Evolutionary conservation across 768 basidiomycete genomes (phyloP).

Genomic region (Boletellus emodensis): DNA sequence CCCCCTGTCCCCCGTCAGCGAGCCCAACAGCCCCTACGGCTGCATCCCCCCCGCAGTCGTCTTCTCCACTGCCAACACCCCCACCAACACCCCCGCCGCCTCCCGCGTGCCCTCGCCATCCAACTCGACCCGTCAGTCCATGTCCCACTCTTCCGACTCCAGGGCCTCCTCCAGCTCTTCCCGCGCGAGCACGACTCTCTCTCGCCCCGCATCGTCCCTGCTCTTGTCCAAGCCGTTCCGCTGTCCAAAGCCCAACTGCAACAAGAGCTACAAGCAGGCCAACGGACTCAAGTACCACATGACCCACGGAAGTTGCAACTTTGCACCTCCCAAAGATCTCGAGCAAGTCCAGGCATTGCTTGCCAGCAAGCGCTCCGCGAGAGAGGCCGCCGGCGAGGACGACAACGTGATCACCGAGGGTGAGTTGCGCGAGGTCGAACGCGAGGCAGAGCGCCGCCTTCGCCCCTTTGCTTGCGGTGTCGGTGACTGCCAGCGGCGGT

Average conservation of each 20-base stretch:
- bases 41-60: conserved; percentile 68
- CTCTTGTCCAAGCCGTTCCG: conserved; percentile 81
- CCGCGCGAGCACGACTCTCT: conserved; percentile 44
- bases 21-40: conserved; percentile 33
- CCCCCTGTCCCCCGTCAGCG: conserved; percentile 27
- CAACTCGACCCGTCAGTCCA: conserved; percentile 18
- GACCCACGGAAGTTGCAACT: conserved; percentile 90
- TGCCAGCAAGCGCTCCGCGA: conserved; percentile 40
- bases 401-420: conserved; percentile 48
- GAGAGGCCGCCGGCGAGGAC: conserved; percentile 41
- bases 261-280: conserved; percentile 94
- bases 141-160: conserved; percentile 16
- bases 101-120: conserved; percentile 40
- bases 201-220: conserved; percentile 53
- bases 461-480: conserved; percentile 89
- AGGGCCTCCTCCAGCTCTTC: conserved; percentile 26
- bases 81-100: conserved; percentile 44
- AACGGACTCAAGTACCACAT: conserved; percentile 95
- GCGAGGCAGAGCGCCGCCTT: conserved; percentile 78
- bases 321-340: conserved; percentile 82
- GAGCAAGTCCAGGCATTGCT: conserved; percentile 73
- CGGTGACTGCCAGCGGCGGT: conserved; percentile 79
- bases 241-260: conserved; percentile 93
- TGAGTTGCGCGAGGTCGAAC: conserved; percentile 68
- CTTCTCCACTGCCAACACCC: conserved; percentile 47